These are phyloP conservation scores for Kalmusia sp. DNA, from an alignment of 2,329 filamentous ascomycete species.

Conservation along the genomic window DNA sequence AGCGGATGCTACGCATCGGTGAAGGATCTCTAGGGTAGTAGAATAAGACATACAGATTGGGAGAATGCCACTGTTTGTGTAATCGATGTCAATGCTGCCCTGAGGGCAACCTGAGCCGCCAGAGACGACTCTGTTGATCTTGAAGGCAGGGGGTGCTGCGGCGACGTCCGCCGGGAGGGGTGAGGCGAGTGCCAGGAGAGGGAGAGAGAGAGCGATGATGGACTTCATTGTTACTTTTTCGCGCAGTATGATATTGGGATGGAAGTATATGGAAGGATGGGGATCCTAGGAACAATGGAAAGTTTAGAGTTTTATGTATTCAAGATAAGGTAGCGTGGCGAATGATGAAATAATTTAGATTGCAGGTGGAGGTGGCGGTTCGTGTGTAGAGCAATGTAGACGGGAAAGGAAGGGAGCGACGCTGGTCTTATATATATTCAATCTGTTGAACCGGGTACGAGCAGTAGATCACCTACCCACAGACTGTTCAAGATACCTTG, in stretches of 20 bases:
- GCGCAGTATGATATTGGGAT: background rate
- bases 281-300: constrained; percentile 1
- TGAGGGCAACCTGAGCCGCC: constrained; percentile 46
- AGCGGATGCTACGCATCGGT: background rate
- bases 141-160: constrained; percentile 35
- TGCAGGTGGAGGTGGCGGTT: constrained; percentile 8
- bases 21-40: background rate
- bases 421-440: constrained; percentile 31
- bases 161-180: constrained; percentile 21
- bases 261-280: constrained; percentile 1
- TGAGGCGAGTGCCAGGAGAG: constrained; percentile 31
- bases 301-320: background rate
- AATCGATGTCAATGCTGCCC: constrained; percentile 43
- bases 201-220: constrained; percentile 27
- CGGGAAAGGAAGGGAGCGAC: constrained; percentile 25
- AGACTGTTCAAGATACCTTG: constrained; percentile 19
- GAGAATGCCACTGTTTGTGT: constrained; percentile 36
- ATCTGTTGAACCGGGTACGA: constrained; percentile 29
- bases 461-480: constrained; percentile 22
- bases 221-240: constrained; percentile 30
- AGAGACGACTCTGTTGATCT: constrained; percentile 37
- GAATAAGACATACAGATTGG: constrained; percentile 33
- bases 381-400: constrained; percentile 9
- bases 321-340: background rate
- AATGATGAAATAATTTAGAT: constrained; percentile 5